Percentiles rank a stretch among this genome's conserved stretches.
phyloP scores from a whole-genome alignment of 768 basidiomycete genomes.

The Crucibulum laeve region DNA sequence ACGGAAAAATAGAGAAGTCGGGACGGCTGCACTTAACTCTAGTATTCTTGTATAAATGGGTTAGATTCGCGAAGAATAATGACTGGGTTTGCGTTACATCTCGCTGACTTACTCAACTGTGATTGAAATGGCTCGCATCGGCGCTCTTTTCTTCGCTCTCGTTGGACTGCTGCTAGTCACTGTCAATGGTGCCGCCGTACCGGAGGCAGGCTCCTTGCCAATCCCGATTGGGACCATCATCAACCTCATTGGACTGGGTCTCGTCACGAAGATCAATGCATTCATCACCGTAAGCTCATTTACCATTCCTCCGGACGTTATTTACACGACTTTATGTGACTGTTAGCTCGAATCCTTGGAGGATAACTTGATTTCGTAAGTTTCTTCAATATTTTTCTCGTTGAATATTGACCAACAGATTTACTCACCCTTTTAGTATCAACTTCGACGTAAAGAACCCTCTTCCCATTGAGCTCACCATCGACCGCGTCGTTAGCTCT shows the following conservation, averaged over 20 bases:
- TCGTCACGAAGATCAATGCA: constrained; percentile 34
- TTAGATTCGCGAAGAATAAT: too few relatives aligned
- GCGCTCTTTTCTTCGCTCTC: constrained; percentile 17
- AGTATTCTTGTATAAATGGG: too few relatives aligned
- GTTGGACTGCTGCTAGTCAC: constrained; percentile 19
- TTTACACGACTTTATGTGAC: not conserved
- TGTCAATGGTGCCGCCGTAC: constrained; percentile 13
- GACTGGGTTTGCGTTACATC: too few relatives aligned
- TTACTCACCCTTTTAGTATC: constrained; percentile 15
- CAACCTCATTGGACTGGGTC: constrained; percentile 31
- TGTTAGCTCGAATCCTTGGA: constrained; percentile 29
- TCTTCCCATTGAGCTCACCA: constrained; percentile 39
- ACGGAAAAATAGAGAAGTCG: too few relatives aligned
- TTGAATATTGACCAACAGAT: not conserved
- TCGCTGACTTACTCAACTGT: too few relatives aligned
- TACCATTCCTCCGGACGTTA: constrained; percentile 7
- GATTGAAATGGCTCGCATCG: not conserved
- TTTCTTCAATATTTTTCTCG: not conserved
- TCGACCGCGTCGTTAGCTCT: constrained; percentile 35
- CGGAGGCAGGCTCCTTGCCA: constrained; percentile 8
- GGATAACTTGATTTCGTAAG: constrained; percentile 32
- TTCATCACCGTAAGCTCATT: constrained; percentile 29
- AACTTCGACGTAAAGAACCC: constrained; percentile 39
- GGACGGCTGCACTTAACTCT: too few relatives aligned
- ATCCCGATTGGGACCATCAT: constrained; percentile 34